Conservation (phyloP, 1,139 yeast genomes). For the Pichia sp. region DNA sequence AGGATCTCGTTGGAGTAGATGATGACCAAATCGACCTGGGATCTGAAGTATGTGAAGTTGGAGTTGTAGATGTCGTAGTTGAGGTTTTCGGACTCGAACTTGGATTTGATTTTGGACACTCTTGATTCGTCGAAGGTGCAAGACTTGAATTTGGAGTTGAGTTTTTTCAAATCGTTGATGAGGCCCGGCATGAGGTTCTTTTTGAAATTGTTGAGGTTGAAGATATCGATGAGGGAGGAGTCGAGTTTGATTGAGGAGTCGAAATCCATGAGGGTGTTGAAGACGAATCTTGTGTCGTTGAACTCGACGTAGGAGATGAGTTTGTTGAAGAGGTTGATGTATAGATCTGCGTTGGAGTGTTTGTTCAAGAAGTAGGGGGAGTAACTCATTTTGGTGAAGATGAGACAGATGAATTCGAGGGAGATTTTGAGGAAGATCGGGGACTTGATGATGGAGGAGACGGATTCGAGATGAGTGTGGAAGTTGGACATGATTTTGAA, state of each 20-base stretch:
- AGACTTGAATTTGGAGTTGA: constrained; percentile 12
- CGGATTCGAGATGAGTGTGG: not conserved
- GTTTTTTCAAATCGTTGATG: constrained; percentile 17
- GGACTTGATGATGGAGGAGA: constrained; percentile 11
- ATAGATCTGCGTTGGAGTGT: not conserved
- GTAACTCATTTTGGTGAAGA: constrained; percentile 22
- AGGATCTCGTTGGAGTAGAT: constrained; percentile 21
- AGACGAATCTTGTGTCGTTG: constrained; percentile 18
- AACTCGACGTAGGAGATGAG: constrained; percentile 12
- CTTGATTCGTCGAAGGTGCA: not conserved
- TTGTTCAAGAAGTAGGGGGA: constrained; percentile 18
- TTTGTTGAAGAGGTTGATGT: constrained; percentile 12
- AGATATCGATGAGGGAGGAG: constrained; percentile 9
- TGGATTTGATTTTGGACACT: not conserved
- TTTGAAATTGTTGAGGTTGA: constrained; percentile 11
- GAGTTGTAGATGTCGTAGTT: constrained; percentile 6
- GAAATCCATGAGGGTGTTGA: constrained; percentile 18
- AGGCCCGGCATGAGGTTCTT: constrained; percentile 17
- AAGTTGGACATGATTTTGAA: constrained; percentile 6
- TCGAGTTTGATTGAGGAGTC: constrained; percentile 18
- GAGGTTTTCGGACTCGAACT: constrained; percentile 7
- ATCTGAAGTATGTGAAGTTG: constrained; percentile 14
- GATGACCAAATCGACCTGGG: constrained; percentile 18
- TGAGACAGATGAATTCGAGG: constrained; percentile 22
- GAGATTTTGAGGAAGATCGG: constrained; percentile 23